Evolutionary conservation across 2,329 filamentous ascomycete genomes (phyloP).

Genomic region (Colletotrichum eleusines): DNA sequence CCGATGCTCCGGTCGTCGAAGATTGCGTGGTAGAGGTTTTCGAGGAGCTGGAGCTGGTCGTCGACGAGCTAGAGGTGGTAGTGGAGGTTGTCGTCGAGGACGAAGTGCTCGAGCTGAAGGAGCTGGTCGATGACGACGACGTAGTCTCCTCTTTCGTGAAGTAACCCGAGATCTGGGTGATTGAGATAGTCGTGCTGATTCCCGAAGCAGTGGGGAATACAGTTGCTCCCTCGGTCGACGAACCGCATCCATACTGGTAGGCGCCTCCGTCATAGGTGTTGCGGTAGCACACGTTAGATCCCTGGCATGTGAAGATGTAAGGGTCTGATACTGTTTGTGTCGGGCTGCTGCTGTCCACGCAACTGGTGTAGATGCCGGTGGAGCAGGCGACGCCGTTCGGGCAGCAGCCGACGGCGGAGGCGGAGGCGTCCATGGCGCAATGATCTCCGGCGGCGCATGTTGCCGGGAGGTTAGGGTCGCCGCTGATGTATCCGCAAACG

Average conservation of each 20-base stretch:
- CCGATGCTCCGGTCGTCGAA: conserved; percentile 4
- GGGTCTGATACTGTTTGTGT: conserved; percentile 65
- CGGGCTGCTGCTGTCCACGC: conserved; percentile 64
- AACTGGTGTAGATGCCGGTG: conserved; percentile 68
- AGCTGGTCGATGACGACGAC: conserved; percentile 33
- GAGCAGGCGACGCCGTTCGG: conserved; percentile 65
- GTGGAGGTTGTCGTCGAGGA: conserved; percentile 16
- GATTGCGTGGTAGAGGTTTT: conserved; percentile 16
- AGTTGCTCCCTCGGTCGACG: conserved; percentile 60
- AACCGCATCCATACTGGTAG: conserved; percentile 69
- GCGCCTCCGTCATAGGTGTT: conserved; percentile 68
- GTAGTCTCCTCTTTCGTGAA: conserved; percentile 51
- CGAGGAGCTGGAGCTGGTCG: conserved; percentile 32
- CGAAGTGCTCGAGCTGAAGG: conserved; percentile 41
- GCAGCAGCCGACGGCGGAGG: conserved; percentile 68
- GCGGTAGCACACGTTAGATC: conserved; percentile 64
- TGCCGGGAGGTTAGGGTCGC: conserved; percentile 63
- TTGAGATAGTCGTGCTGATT: conserved; percentile 49
- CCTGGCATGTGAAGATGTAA: conserved; percentile 68
- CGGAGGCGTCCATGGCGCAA: conserved; percentile 65
- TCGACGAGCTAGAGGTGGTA: conserved; percentile 19
- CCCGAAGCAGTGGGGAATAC: conserved; percentile 63
- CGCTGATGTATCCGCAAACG: conserved; percentile 69
- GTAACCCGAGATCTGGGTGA: conserved; percentile 55
- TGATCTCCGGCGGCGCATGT: conserved; percentile 70